Evolutionary conservation across 768 basidiomycete genomes (phyloP), one percentile per base, ranked within the genome.

Genomic region (Galerina marginata): DNA sequence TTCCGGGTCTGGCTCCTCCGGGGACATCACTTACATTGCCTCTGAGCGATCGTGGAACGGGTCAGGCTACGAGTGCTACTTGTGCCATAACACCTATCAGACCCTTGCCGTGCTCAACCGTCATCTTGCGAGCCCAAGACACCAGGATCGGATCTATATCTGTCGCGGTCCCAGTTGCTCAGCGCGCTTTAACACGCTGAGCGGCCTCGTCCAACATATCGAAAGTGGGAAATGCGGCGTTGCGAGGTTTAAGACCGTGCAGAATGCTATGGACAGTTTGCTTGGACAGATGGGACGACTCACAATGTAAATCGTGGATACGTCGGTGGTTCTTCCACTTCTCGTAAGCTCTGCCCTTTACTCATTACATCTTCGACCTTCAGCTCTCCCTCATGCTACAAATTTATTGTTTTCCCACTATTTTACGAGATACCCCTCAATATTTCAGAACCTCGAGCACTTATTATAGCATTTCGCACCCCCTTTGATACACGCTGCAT

Each of bases 201-300:
- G 88, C 56, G 86, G 67, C 4, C 70, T 91, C 54, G 82, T 81
- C 46, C 83, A 86, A 72, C 88, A 91, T 69, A 79, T 90, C 36
- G 88, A 90, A 75, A 86, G 84, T 66, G 84, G 82, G 63, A 72
- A 62, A 26, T 91, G 89, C 69, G 85, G 83, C 0, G 81, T 89
- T 20, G 58, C 69, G 39, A 81, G 72, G 70, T 87, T 86, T 68
- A 75, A 59, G 65, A 66, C 62, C 1, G 81, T 83, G 14, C 62
- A 61, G 47, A 57, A 60, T 36, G 56, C 65, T 11, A 69, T 71
- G 68, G 64, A 69, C 16, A 62, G 46, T 11, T 25, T 71, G 33
- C 51, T 71, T 3, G 65, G 67, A n/a, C 63, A 59, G 23, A 66
- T 69, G 65, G 63, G 53, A 9, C 60, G 62, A 39, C 54, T 68